Base-by-base conservation (phyloP, 2,329 filamentous ascomycete genomes). In the Scedosporium aurantiacum region DNA sequence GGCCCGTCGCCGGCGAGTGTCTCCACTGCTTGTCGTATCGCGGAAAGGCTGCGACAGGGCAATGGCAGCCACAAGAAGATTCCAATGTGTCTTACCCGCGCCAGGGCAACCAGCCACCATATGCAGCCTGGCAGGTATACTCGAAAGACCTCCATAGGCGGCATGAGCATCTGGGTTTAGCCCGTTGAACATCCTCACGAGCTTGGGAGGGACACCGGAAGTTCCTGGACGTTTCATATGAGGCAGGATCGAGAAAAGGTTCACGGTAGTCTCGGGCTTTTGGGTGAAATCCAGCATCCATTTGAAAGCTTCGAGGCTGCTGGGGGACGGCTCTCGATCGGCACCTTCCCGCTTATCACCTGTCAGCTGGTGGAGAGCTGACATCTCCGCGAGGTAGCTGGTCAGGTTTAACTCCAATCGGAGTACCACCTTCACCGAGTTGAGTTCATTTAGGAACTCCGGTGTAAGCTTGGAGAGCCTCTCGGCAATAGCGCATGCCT, bases 1-100 rank as follows among this genome's bases (percentile, higher is more conserved):
- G 14, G 68, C 69, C 12, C 28, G 23, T 14, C 50, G 23, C 18
- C 37, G 27, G 23, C 32, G 50, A 1, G 64, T 50, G 21, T 61
- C 43, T 27, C 56, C 54, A 2, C 32, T 47, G 25, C 58, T 28
- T 14, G 7, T 8, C 21, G 54, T 62, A 23, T 56, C 1, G 3
- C 50, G 47, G 3, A 61, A 32, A 18, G 62, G 45, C 47, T 43
- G 27, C 3, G 59, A 47, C 47, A 73, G 72, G 7, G 74, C 72
- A 18, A 78, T 66, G 0, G 73, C 74, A 1, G 76, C 69, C 2
- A 78, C 65, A 1, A 75, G 66, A 65, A 79, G 72, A 40, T 75
- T 78, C 75, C 76, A 78, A 41, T 78, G 74, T 0, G 78, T 79
- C 58, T 80, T 80, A 0, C 78, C 78, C 0, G 76, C 73, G 0